A percentile compares a stretch with the other conserved stretches of the same genome.
Evolutionary conservation across 108 stramenopile species (phyloP).

Genomic region (Pseudonitzschia pungens): DNA sequence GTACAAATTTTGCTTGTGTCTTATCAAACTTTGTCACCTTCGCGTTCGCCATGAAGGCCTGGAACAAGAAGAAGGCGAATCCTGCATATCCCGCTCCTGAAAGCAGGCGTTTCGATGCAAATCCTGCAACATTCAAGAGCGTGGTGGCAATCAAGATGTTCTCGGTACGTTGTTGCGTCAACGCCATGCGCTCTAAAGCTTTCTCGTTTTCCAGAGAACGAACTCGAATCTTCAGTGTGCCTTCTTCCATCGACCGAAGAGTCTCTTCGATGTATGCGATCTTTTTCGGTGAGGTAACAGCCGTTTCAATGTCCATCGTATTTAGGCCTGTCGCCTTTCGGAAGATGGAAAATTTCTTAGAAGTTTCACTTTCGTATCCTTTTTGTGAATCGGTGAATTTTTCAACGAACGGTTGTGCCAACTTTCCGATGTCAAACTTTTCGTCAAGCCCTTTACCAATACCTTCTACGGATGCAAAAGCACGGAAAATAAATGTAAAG

Average conservation of each 20-base stretch:
- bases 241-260: conserved; percentile 76
- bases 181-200: conserved; percentile 81
- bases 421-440: conserved; percentile 87
- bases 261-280: conserved; percentile 93
- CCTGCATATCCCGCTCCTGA: conserved; percentile 53
- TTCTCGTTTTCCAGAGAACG: conserved; percentile 94
- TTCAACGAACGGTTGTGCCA: conserved; percentile 94
- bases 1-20: conserved; percentile 75
- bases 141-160: conserved; percentile 74
- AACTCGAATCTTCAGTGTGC: conserved; percentile 90
- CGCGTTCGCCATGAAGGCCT: conserved; percentile 62
- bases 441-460: conserved; percentile 93
- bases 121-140: conserved; percentile 71
- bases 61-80: conserved; percentile 66
- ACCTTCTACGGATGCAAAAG: conserved; percentile 96
- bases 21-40: conserved; percentile 90
- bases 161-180: conserved; percentile 76
- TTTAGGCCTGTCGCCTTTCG: conserved; percentile 85
- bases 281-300: conserved; percentile 77
- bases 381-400: conserved; percentile 85
- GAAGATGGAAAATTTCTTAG: conserved; percentile 76
- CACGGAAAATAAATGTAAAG: conserved; percentile 96
- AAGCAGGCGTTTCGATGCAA: conserved; percentile 47
- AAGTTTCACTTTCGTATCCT: conserved; percentile 54
- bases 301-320: conserved; percentile 67